Evolutionary conservation across 1,139 yeast genomes (phyloP).

Genomic region (Blastobotrys indianensis): DNA sequence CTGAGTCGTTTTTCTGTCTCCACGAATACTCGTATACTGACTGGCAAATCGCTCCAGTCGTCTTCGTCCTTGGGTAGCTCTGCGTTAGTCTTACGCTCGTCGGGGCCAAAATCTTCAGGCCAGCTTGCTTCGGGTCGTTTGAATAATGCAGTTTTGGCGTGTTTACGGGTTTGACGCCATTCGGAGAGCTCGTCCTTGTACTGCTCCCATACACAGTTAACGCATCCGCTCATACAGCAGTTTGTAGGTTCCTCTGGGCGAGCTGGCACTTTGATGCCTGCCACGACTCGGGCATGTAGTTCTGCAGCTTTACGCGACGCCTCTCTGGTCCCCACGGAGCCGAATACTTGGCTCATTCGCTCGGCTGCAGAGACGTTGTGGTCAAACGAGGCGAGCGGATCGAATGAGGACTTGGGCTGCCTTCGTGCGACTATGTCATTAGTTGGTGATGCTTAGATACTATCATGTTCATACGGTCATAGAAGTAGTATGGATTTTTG

Average conservation of each 20-base stretch:
- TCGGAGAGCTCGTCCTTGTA: constrained; percentile 82
- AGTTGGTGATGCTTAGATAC: neutral
- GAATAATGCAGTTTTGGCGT: constrained; percentile 54
- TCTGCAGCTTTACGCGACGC: constrained; percentile 29
- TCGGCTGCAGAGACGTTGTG: constrained; percentile 16
- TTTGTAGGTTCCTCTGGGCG: constrained; percentile 87
- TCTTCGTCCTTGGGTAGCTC: constrained; percentile 33
- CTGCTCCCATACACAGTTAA: constrained; percentile 94
- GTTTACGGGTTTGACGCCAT: constrained; percentile 57
- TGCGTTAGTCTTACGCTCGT: constrained; percentile 19
- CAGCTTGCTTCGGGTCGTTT: constrained; percentile 40
- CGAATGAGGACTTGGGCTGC: constrained; percentile 26
- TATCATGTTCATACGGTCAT: constrained; percentile 26
- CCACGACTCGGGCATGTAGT: constrained; percentile 38
- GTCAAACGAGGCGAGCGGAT: constrained; percentile 20
- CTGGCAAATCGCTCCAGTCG: constrained; percentile 66
- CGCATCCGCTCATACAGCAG: constrained; percentile 97
- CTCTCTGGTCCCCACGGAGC: constrained; percentile 36
- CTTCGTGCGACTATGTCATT: constrained; percentile 17
- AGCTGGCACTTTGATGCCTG: constrained; percentile 72
- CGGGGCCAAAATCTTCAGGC: constrained; percentile 72
- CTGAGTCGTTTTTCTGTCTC: constrained; percentile 69
- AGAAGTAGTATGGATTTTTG: constrained; percentile 33
- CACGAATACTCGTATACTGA: constrained; percentile 74
- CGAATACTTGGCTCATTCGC: constrained; percentile 30